Evolutionary conservation across 2,329 filamentous ascomycete genomes (phyloP), one percentile per base, ranked within the genome.

Genomic region (Aphanoascus verrucosus): DNA sequence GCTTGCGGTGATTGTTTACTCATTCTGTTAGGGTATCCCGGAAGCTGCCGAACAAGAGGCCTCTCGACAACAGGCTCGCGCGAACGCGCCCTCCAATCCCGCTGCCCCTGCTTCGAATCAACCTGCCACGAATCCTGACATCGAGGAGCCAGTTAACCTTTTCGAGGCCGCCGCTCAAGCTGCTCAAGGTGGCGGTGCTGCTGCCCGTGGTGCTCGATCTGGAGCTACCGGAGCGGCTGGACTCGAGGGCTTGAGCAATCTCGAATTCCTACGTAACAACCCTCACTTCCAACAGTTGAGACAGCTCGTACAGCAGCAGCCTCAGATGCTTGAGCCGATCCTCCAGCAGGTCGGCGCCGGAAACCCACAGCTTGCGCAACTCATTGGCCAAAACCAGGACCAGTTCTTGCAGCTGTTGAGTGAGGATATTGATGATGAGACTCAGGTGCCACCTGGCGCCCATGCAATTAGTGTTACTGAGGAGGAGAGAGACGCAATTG

Each of bases 281-380:
- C 85, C 90, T 20, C 91, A 97, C 71, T 98, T 98, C 74, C 93
- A 97, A 73, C 93, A 98, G 73, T 81, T 98, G 56, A 86, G 93
- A 58, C 90, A 96, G 72, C 85, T 98, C 19, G 91, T 98, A 43
- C 93, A 98, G 73, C 90, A 96, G 70, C 88, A 97, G 69, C 93
- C 93, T 15, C 86, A 93, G 68, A 98, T 98, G 93, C 84, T 98
- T 19, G 93, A 98, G 75, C 91, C 93, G 5, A 97, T 98, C 61
- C 77, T 98, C 54, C 91, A 97, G 72, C 90, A 96, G 72, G 88
- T 98, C 37, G 90, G 88, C 35, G 86, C 88, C 19, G 91, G 91
- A 23, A 98, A 98, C 73, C 93, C 93, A 15, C 86, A 94, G 67
- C 82, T 98, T 53, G 93, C 93, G 6, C 85, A 91, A 68, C 78